Percentiles rank a stretch among this genome's conserved stretches.
phyloP scores from a whole-genome alignment of 208 protist species.

The Trichomonas tenax region DNA sequence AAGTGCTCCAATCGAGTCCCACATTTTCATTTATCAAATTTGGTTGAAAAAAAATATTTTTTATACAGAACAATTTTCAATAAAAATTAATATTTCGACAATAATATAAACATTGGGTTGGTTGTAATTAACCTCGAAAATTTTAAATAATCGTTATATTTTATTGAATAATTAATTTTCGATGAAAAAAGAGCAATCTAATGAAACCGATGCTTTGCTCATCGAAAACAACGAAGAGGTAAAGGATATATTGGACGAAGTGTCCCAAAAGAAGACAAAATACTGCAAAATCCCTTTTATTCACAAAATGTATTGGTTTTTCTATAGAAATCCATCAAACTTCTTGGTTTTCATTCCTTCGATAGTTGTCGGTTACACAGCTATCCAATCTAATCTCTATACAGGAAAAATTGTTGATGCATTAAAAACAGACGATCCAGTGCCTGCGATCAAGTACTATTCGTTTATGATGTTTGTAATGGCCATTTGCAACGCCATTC shows the following conservation, averaged over 20 bases:
- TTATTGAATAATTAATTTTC: too few relatives aligned
- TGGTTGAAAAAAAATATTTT: too few relatives aligned
- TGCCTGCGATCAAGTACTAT: background rate
- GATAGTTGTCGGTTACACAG: background rate
- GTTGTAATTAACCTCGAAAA: too few relatives aligned
- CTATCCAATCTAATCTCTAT: background rate
- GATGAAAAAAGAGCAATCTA: too few relatives aligned
- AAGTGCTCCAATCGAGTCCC: background rate
- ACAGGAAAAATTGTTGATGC: background rate
- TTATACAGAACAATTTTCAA: too few relatives aligned
- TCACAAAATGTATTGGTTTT: conserved; percentile 8
- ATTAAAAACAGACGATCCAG: background rate
- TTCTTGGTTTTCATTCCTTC: background rate
- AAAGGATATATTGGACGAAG: background rate
- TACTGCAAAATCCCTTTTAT: background rate
- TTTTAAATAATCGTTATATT: too few relatives aligned
- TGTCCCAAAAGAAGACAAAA: background rate
- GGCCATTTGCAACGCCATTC: background rate
- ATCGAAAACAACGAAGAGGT: background rate
- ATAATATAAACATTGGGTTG: too few relatives aligned
- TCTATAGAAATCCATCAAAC: background rate
- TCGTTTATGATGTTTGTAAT: background rate
- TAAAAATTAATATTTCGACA: too few relatives aligned
- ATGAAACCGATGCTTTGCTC: background rate
- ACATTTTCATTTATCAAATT: too few relatives aligned